A percentile compares a stretch with the other conserved stretches of the same genome.
Evolutionary conservation across 257 asterid species (phyloP).

Genomic region (Lithospermum erythrorhizon): DNA sequence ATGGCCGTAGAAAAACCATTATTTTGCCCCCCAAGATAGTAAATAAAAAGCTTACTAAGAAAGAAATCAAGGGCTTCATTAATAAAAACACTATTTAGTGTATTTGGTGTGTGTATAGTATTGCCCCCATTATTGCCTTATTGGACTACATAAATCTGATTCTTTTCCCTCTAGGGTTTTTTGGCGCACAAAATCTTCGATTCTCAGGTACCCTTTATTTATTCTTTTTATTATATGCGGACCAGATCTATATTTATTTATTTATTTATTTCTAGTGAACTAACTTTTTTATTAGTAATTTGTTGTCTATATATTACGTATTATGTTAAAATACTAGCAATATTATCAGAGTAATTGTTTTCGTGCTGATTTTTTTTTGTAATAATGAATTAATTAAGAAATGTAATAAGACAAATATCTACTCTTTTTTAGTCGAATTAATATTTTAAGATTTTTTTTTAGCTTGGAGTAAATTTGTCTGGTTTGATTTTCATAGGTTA

Average conservation of each 20-base stretch:
- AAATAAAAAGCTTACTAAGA: too few species aligned
- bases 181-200: not conserved
- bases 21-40: too few species aligned
- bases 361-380: not conserved
- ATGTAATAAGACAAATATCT: too few species aligned
- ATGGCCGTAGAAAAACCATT: too few species aligned
- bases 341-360: not conserved
- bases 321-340: too few species aligned
- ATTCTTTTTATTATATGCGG: not conserved
- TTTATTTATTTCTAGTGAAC: not conserved
- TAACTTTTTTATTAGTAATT: not conserved
- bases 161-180: constrained; percentile 2
- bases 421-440: too few species aligned
- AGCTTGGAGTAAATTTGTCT: too few species aligned
- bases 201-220: not conserved
- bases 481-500: too few species aligned
- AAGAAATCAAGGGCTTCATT: too few species aligned
- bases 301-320: not conserved
- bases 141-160: not conserved
- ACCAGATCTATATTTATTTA: not conserved
- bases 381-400: not conserved
- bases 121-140: not conserved
- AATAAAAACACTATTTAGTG: too few species aligned
- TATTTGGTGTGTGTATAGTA: too few species aligned
- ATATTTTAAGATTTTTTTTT: too few species aligned